These are phyloP conservation scores for Rhododendron griersonianum DNA, from an alignment of 148 eudicot genomes.

Conservation along the genomic window DNA sequence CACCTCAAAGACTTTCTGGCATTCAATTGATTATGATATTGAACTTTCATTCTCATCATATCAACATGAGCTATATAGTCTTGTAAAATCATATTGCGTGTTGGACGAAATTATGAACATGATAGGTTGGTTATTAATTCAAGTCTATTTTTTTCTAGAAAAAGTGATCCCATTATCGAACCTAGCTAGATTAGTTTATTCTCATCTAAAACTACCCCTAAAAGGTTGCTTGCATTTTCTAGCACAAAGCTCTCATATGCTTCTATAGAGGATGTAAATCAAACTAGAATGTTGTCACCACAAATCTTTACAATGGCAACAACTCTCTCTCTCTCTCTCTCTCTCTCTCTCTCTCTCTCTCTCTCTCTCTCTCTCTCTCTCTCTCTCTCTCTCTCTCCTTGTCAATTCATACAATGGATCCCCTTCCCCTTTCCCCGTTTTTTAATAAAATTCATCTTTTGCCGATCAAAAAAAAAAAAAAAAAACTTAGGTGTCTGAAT, in stretches of 20 bases:
- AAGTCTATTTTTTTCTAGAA: slow-evolving; percentile 1
- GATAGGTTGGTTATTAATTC: neutral
- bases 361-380: neutral
- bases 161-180: neutral
- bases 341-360: neutral
- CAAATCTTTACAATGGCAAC: neutral
- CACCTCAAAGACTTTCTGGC: neutral
- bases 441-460: too few species aligned
- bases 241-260: neutral
- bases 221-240: neutral
- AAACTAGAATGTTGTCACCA: slow-evolving; percentile 1
- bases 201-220: neutral
- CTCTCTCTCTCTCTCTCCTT: neutral
- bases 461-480: too few species aligned
- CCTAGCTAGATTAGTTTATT: neutral
- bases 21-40: neutral
- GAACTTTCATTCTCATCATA: neutral
- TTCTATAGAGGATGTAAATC: neutral
- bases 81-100: neutral
- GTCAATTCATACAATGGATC: too few species aligned
- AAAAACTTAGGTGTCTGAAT: too few species aligned
- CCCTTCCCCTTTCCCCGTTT: too few species aligned
- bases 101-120: neutral
- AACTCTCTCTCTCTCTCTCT: neutral
- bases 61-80: neutral